Evolutionary conservation across 805 yeast genomes (phyloP), one percentile per base, ranked within the genome.

Genomic region (Grigorovia humatica): DNA sequence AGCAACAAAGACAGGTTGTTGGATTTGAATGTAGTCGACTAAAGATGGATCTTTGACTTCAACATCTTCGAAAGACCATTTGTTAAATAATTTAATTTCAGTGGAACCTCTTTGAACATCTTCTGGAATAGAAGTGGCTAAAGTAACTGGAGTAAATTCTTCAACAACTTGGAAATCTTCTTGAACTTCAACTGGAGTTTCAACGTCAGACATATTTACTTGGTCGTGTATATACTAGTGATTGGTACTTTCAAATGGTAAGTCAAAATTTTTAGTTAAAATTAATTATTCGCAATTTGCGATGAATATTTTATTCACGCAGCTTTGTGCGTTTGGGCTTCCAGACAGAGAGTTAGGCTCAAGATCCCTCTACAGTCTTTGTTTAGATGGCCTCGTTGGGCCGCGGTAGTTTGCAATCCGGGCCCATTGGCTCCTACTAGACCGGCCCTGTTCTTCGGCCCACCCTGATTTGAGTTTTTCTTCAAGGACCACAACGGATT

Each of bases 41-140:
- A 93, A 82, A 62, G 99, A 91, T 73, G 95, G 85, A 75, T 93
- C 99, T 83, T 88, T 89, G 68, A 93, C 88, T 76, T 90, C 93
- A 70, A 93, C 93, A 58, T 88, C 97, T 77, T 90, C 95, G 74
- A 87, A 95, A 64, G 97, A 83, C 99, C 99, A 93, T 80, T 91
- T 93, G 96, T 93, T 93, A 91, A 93, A 93, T 72, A 93, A 84
- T 80, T 89, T 91, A 77, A 93, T 85, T 79, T 88, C 95, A 73
- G 82, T 84, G 74, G 91, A 88, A 77, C 96, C 97, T 73, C 83
- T 85, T 79, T 88, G 95, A 71, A 93, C 88, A 51, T 88, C 97
- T 74, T 84, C 88, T 77, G 99, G 98, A 73, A 93, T 89, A 70
- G 91, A 80, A 67, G 98, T 90, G 73, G 96, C 96, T 75, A 88